phyloP scores from a whole-genome alignment of 2,329 filamentous ascomycete species.

The Aspergillus flavus region DNA sequence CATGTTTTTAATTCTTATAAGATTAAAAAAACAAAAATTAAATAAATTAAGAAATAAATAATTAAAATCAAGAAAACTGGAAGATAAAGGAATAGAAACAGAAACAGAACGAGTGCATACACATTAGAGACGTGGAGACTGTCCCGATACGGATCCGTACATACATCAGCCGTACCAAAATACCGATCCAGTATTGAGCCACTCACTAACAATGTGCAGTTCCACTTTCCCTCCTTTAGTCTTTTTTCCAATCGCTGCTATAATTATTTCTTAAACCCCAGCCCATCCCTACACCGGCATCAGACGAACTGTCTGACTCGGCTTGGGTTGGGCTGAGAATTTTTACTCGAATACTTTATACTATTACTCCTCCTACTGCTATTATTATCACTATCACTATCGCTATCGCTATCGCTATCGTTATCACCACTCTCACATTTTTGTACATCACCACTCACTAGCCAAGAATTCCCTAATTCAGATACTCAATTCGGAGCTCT shows the following conservation, averaged over 20 bases:
- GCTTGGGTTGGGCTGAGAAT: constrained; percentile 11
- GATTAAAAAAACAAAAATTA: not conserved
- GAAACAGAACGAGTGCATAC: not conserved
- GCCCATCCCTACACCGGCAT: constrained; percentile 15
- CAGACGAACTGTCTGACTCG: constrained; percentile 17
- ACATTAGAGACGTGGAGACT: too few relatives aligned
- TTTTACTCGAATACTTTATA: constrained; percentile 6
- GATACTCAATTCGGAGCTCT: not conserved
- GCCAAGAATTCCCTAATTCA: not conserved
- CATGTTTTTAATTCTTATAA: not conserved
- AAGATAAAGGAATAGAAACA: not conserved
- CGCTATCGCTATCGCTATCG: constrained; percentile 1
- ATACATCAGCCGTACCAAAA: not conserved
- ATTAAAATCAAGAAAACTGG: not conserved
- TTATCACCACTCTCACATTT: not conserved
- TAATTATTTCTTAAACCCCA: constrained; percentile 18
- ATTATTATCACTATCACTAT: constrained; percentile 1
- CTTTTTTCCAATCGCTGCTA: constrained; percentile 14
- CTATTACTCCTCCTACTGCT: not conserved
- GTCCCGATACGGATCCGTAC: not conserved
- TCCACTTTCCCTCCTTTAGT: constrained; percentile 15
- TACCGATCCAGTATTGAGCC: constrained; percentile 7
- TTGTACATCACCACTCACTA: not conserved
- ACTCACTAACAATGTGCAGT: constrained; percentile 7
- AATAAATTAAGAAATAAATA: not conserved